Percentiles rank a stretch among this genome's conserved stretches.
Conservation (phyloP, 2,329 filamentous ascomycete genomes). For the Claviceps arundinis region DNA sequence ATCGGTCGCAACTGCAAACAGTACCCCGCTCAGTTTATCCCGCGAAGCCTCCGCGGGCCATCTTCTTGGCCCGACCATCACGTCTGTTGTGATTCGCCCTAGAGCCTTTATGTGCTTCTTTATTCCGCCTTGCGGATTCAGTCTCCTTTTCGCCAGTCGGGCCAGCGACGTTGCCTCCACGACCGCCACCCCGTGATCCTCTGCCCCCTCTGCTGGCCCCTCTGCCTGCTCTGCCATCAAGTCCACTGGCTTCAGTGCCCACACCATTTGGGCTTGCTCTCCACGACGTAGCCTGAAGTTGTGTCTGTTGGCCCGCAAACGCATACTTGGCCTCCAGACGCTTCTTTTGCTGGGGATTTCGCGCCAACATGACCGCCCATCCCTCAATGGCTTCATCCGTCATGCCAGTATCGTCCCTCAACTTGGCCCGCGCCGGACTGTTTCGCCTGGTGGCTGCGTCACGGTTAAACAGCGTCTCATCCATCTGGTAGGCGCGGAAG, state of each 20-base stretch:
- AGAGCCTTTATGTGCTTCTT: constrained; percentile 72
- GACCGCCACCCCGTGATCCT: constrained; percentile 22
- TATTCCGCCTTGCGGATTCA: constrained; percentile 55
- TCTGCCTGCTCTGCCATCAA: constrained; percentile 25
- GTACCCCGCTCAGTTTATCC: constrained; percentile 12
- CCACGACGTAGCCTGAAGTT: constrained; percentile 55
- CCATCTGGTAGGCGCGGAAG: constrained; percentile 56
- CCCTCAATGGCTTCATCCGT: constrained; percentile 90
- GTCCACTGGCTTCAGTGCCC: constrained; percentile 43
- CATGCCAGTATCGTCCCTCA: constrained; percentile 72
- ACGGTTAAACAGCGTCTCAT: constrained; percentile 54
- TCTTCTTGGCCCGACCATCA: constrained; percentile 53
- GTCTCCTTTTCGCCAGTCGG: constrained; percentile 57
- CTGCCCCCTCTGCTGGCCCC: constrained; percentile 25
- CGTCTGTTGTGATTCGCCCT: constrained; percentile 78
- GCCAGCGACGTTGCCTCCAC: constrained; percentile 50
- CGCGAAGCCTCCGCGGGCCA: constrained; percentile 37
- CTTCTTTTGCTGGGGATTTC: constrained; percentile 56
- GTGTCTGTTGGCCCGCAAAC: constrained; percentile 52
- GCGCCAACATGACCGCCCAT: constrained; percentile 75
- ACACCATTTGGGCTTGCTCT: constrained; percentile 37
- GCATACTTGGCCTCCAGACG: constrained; percentile 58
- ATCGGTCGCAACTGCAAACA: constrained; percentile 5
- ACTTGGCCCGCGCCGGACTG: constrained; percentile 40
- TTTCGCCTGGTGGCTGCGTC: constrained; percentile 57